Base-by-base conservation (phyloP, 108 stramenopile species). In the Aurantiochytrium sp. region DNA sequence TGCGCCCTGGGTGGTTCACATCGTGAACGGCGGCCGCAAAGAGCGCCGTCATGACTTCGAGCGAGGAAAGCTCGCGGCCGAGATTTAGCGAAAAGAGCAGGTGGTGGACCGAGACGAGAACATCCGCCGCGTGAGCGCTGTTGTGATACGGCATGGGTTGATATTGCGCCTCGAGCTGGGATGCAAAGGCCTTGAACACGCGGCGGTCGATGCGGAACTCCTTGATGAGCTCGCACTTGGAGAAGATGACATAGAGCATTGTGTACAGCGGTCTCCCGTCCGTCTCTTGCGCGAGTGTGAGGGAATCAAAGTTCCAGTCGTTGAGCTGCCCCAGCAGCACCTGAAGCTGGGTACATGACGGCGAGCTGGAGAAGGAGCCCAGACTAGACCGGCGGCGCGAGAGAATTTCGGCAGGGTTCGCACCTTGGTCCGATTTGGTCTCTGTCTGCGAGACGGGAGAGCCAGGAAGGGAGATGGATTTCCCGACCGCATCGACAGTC, bases 1-100 rank as follows among this genome's bases (percentile, higher is more conserved):
- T 93, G n/a, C 90, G 85, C 39, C 93, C 93, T 50, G 90, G 91
- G 91, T 94, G 93, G 34, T 89, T 89, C 86, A 93, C 90, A 90
- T 94, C 93, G 87, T 94, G 93, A 10, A 93, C 88, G 5, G 91
- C 55, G 24, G 92, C 92, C 0, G 91, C 89, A 24, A 94, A 52
- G 3, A 94, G 37, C 45, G 93, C 54, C 21, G 86, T 45, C 30
- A 93, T 90, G 10, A 45, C 87, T 54, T 93, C 89, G 8, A 87
- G 27, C 27, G 31, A 37, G 6, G 24, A 19, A 15, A 89, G 55
- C 37, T 10, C 36, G 31, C 36, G 8, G 15, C 31, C 55, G 4
- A 55, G 45, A 48, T 89, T 45, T 55, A 68, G 27, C 36, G 89
- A 55, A 4, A 86, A 87, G 4, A 89, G 87, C 30, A 92, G 90